Base-by-base conservation (phyloP, 768 basidiomycete genomes). In the Russula sp. region DNA sequence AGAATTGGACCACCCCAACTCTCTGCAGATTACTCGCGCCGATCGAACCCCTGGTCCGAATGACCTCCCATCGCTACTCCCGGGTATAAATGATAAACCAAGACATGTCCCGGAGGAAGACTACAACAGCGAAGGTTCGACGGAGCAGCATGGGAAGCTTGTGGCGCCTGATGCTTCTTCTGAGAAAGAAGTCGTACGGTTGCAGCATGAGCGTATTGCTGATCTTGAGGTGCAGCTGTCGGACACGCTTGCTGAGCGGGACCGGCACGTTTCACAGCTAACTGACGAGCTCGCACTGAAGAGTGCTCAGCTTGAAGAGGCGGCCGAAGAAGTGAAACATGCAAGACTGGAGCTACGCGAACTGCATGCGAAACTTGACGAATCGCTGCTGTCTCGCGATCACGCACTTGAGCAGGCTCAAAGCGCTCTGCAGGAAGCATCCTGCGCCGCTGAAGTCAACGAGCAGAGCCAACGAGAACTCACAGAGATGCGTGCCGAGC, bases 321-420 rank as follows among this genome's bases (percentile, higher is more conserved):
- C 92, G 34, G 30, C 28, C 3, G 28, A 30, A 2, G 28, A 2
- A 30, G 32, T 5, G 10, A 34, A 34, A 5, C 32, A 10, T 9
- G 32, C 32, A 34, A 9, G 32, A 34, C 32, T 34, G 32, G 32
- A 34, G 32, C 32, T 1, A 34, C 32, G 5, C 2, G 32, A 34
- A 34, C 32, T 10, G 32, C 8, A 34, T 1, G 32, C 10, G 9
- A 34, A 34, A 9, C 5, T 92, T n/a, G 88, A 90, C 16, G 89
- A 93, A 55, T 79, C 94, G 42, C 75, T 78, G 6, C 76, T 79
- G 7, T 84, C 87, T 9, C 84, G 87, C 26, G 92, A 95, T 53
- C 88, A 93, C 71, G 87, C 94, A 1, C 79, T 98, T 56, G 93
- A 95, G 42, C 92, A 97, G 74, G 85, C 91, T 2, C 88, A 89